Evolutionary conservation across 202 grass and related monocot species (phyloP), one percentile per base, ranked within the genome.

Genomic region (Alloteropsis angusta): DNA sequence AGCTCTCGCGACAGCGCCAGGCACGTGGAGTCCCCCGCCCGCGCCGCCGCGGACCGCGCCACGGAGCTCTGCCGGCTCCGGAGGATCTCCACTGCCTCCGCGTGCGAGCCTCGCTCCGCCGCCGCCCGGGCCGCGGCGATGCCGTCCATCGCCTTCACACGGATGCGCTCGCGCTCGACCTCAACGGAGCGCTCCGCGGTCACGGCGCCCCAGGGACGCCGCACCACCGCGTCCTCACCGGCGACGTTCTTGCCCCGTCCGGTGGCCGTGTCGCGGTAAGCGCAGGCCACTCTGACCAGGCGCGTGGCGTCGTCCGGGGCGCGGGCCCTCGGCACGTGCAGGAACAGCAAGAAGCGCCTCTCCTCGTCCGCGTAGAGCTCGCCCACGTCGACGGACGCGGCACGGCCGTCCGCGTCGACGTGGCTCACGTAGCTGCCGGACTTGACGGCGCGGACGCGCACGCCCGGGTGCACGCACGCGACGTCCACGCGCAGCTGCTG

Each of bases 351-450:
- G 83, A 97, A 90, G 34, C 85, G 81, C 63, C 90, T 83, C 77
- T 97, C 87, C 83, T 97, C 93, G 80, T 97, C 90, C 0, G 90
- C 93, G 83, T 93, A 97, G 34, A 93, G 83, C 68, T 93, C 88
- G 47, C 90, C 93, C 7, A 93, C 74, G 53, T 90, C 69, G 17
- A 97, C 85, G 0, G 39, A 82, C 43, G 83, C 85, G 9, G 72
- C 65, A 4, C 63, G 72, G 23, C 80, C 83, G 10, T 76, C 69
- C 4, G 13, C 82, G 5, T 85, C 67, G 68, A 97, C 9, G 70
- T 1, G 52, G 68, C 84, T 93, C 54, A 17, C 62, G 63, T 93
- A 97, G 71, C 81, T 18, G 19, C 93, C 93, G 10, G 87, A 93
- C 69, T 77, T 93, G 72, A 97, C 85, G 21, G 59, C 59, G 10